Base-by-base conservation (phyloP, 2,329 filamentous ascomycete species). In the Dactylellina sp. region DNA sequence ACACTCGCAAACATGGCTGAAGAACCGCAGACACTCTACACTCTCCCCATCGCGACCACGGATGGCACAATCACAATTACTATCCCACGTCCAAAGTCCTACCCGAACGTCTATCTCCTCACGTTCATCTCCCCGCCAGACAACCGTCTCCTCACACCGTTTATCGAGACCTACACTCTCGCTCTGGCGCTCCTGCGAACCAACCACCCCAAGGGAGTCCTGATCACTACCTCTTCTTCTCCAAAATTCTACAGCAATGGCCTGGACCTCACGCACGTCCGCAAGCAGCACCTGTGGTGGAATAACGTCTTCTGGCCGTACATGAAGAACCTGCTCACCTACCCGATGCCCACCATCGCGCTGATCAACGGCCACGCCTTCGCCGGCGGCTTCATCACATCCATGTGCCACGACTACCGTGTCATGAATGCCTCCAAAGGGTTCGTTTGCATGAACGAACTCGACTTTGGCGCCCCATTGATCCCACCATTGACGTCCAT, bases 161-260 rank as follows among this genome's bases (percentile, higher is more conserved):
- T 93, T 78, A 89, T 89, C 82, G 83, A 86, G 68, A 85, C 91
- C 11, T 81, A 94, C 39, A 83, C 91, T 32, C 83, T 88, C 9
- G 89, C 91, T 2, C 87, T 95, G 75, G 91, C 95, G 82, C 87
- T 91, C 20, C 82, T 95, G 78, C 89, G 93, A 80, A 86, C 88
- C 71, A 85, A 84, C 61, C 84, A 89, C 78, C 84, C 86, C 0
- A 85, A 86, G n/a, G 91, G 91, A 59, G 91, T 93, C 4, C 84
- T 95, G 12, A 83, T 93, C 70, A 94, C 91, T 3, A 94, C 91
- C 0, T 91, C 88, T 44, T 86, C 85, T 52, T 90, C 93, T 70
- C 80, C 83, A 57, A 95, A 95, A 79, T 94, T 94, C 84, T 95
- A 90, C 83, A 89, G 86, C 80, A 94, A 94, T 81, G 91, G 91